phyloP scores from a whole-genome alignment of 139 green algal species.

The Chlamydomonas sphaeroides region DNA sequence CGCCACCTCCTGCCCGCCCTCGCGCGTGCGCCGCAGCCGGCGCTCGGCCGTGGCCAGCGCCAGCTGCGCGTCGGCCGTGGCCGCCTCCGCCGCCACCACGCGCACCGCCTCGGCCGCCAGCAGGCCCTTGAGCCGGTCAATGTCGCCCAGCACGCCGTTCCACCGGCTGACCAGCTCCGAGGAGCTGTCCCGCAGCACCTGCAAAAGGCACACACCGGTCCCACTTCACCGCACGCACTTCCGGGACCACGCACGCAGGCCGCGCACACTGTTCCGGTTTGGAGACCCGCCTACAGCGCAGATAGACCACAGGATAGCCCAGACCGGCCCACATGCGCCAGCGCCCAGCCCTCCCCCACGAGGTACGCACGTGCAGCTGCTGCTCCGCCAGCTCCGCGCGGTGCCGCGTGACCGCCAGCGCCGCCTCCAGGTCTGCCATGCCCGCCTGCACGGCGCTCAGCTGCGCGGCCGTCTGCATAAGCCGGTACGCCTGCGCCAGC shows the following conservation, averaged over 20 bases:
- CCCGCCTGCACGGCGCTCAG: conserved; percentile 32
- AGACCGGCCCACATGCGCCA: too few relatives aligned
- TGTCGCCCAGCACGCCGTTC: conserved; percentile 16
- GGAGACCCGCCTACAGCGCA: neutral
- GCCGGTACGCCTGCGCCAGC: conserved; percentile 45
- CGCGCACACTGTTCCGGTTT: too few relatives aligned
- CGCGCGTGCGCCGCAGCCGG: conserved; percentile 28
- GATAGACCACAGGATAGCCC: too few relatives aligned
- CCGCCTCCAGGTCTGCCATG: conserved; percentile 2
- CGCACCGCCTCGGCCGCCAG: conserved; percentile 26
- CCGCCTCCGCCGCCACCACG: conserved; percentile 11
- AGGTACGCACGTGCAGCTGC: conserved; percentile 40
- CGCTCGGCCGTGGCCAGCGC: conserved; percentile 39
- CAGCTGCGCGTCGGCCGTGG: conserved; percentile 12
- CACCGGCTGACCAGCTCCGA: conserved; percentile 10
- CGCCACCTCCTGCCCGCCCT: conserved; percentile 41
- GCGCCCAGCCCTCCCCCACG: too few relatives aligned
- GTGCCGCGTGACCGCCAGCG: conserved; percentile 18
- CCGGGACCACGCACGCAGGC: too few relatives aligned
- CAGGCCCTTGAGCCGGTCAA: conserved; percentile 16
- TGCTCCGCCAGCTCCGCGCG: conserved; percentile 20
- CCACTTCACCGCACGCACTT: too few relatives aligned
- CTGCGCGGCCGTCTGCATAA: conserved; percentile 14
- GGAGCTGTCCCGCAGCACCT: conserved; percentile 25
- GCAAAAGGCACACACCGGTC: neutral